A percentile compares a stretch with the other conserved stretches of the same genome.
phyloP scores from a whole-genome alignment of 768 basidiomycete species.

The Russula compacta region DNA sequence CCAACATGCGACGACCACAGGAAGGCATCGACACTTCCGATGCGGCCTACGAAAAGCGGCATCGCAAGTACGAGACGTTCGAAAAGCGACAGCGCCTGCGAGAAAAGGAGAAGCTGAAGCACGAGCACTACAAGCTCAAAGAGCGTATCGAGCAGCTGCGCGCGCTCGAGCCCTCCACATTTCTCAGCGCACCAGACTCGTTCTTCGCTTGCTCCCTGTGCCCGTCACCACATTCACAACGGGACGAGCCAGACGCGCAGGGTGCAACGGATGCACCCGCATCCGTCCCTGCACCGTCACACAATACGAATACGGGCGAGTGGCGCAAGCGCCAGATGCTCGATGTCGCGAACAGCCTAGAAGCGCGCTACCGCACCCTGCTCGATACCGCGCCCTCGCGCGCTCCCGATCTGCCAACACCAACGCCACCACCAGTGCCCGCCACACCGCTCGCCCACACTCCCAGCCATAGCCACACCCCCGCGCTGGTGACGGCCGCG shows the following conservation, averaged over 20 bases:
- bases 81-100: constrained; percentile 79
- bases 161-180: constrained; percentile 62
- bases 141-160: constrained; percentile 80
- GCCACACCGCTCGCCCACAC: background rate
- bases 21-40: constrained; percentile 65
- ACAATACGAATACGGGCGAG: constrained; percentile 63
- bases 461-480: background rate
- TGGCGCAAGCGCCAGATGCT: constrained; percentile 67
- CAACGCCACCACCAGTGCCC: background rate
- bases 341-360: constrained; percentile 52
- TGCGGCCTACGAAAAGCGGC: constrained; percentile 69
- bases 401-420: constrained; percentile 2
- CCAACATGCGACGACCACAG: constrained; percentile 27
- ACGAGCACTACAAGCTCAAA: constrained; percentile 87
- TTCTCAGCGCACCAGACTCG: constrained; percentile 51
- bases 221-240: constrained; percentile 29
- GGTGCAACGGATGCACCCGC: constrained; percentile 6
- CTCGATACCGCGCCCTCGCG: constrained; percentile 47
- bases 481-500: background rate
- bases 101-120: constrained; percentile 87
- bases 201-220: constrained; percentile 35
- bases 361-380: constrained; percentile 66
- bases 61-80: constrained; percentile 78
- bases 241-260: constrained; percentile 25
- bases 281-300: constrained; percentile 21